Base-by-base conservation (phyloP, 2,329 filamentous ascomycete genomes). In the Phaeoacremonium minimum region DNA sequence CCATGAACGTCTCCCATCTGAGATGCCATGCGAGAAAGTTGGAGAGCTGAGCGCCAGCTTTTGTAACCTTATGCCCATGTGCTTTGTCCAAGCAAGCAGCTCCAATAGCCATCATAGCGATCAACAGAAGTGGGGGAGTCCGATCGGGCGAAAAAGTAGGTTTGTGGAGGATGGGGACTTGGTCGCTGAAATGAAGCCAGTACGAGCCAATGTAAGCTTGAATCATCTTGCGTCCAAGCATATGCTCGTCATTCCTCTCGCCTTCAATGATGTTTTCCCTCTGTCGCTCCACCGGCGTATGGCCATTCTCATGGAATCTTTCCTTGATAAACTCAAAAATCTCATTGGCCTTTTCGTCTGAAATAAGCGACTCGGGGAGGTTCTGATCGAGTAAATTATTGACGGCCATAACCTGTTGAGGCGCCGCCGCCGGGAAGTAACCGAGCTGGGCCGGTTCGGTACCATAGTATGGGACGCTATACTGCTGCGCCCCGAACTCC, bases 1-100 rank as follows among this genome's bases (percentile, higher is more conserved):
- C 85, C 73, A 90, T 93, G 56, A 97, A 96, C 26, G 96, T 85
- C 57, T 95, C 87, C 87, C 90, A 96, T 37, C 93, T 78, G n/a
- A 96, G 66, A 61, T 96, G 87, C 81, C 87, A 93, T 1, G 88
- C 89, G 20, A 96, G 64, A 51, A 97, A 95, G 56, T 90, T 91
- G 16, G 90, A 87, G 15, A 97, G 67, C 46, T 90, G 80, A 1
- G 87, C 82, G n/a, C 86, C 87, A 13, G 80, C 77, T 50, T 85
- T 78, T 6, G 85, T 89, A 3, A 86, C 69, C 37, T 84, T 78
- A 18, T 78, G 73, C 0, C 86, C 83, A 54, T 95, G 84, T 1
- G 79, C 81, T 55, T 87, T 87, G 53, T 96, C 90, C 28, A 97
- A 66, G 44, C 88, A 95, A 4, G 87, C 87, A 5, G 90, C 91